Evolutionary conservation across 345 rosid genomes (phyloP), one percentile per base, ranked within the genome.

Genomic region (Euphorbia peplus): DNA sequence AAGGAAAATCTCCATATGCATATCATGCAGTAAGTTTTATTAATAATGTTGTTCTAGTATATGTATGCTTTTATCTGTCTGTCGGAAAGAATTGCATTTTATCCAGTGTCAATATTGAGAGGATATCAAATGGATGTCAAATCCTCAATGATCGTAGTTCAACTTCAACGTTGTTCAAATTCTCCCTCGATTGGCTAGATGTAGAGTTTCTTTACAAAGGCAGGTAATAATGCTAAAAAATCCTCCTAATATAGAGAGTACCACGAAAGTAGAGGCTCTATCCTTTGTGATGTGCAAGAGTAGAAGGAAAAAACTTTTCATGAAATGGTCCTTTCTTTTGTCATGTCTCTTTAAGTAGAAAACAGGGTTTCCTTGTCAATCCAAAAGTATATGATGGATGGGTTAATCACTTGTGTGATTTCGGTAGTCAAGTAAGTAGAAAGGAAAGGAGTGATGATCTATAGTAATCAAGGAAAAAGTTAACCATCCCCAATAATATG

Each of bases 1-100:
- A 93, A 76, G 98, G 88, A 35, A 90, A 93, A 71, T 83, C 92
- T 0, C 97, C 98, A 0, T 93, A 93, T 64, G 92, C 96, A 5
- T 93, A 93, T 74, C 97, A 93, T 73, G 80, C 97, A 0, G 98
- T 90, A 78, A 83, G 91, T 77, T 62, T 16, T 62, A 18, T 44
- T 48, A 18, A 32, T 19, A 5, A 24, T 5, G 47, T 3, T 57
- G 54, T 53, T n/a, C 7, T 24, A 46, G 30, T 47, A 42, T 57
- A 39, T 57, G 52, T 12, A 30, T 55, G 28, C 15, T 35, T 25
- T 47, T 25, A 22, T 35, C 12, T 5, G 13, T 35, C n/a, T 37
- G 28, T 39, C 21, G 16, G 29, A 7, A 44, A 44, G 50, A 44
- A 44, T 44, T 44, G 50, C 50, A 12, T 39, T 44, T 44, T 44